Percentiles rank a stretch among this genome's conserved stretches.
Evolutionary conservation across 2,329 filamentous ascomycete species (phyloP).

Genomic region (Phoma sp.): DNA sequence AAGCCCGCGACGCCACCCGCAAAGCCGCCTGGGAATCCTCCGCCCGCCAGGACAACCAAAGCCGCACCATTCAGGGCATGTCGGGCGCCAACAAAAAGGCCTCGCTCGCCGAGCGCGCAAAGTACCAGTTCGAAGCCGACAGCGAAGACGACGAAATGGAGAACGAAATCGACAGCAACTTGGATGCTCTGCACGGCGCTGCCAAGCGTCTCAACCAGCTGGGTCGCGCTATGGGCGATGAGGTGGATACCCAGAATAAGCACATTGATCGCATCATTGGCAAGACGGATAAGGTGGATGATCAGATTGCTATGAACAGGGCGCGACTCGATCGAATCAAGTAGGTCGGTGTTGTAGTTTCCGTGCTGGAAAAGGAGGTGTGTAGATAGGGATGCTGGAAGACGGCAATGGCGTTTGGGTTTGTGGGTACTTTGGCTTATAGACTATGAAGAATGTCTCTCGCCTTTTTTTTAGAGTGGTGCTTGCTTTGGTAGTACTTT

Average conservation of each 20-base stretch:
- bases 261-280: constrained; percentile 77
- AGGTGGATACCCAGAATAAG: constrained; percentile 79
- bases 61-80: constrained; percentile 23
- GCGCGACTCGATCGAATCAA: constrained; percentile 71
- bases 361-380: background rate
- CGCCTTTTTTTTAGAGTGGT: no score
- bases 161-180: constrained; percentile 50
- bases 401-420: background rate
- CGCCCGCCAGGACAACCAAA: constrained; percentile 34
- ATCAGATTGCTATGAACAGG: constrained; percentile 80
- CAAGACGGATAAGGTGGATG: constrained; percentile 83
- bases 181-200: constrained; percentile 64
- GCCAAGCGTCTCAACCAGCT: constrained; percentile 76
- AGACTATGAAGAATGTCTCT: background rate
- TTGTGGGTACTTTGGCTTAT: background rate
- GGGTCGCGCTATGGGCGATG: constrained; percentile 75
- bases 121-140: constrained; percentile 47
- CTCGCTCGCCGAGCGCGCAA: constrained; percentile 44
- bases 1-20: constrained; percentile 63
- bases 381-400: background rate
- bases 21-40: constrained; percentile 56
- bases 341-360: constrained; percentile 38
- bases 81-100: constrained; percentile 24
- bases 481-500: no score
- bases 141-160: constrained; percentile 70